Conservation (phyloP, 2,329 filamentous ascomycete species). For the Arthroderma sp. region DNA sequence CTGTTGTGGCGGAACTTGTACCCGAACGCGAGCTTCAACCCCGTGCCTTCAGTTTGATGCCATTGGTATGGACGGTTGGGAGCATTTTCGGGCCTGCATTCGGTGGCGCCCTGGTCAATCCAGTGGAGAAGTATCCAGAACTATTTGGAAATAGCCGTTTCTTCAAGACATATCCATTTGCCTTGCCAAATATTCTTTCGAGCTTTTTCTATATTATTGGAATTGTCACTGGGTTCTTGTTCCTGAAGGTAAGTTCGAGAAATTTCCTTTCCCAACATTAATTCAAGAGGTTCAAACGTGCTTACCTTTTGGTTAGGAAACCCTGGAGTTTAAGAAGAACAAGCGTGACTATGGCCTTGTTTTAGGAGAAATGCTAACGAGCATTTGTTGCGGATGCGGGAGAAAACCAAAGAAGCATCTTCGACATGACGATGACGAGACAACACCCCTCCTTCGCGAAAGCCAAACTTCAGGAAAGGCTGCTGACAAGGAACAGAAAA, state of each 20-base stretch:
- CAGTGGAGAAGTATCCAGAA: slow-evolving; percentile 58
- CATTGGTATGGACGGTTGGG: slow-evolving; percentile 76
- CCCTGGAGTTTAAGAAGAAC: slow-evolving; percentile 58
- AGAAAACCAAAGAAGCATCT: slow-evolving; percentile 13
- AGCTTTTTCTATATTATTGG: slow-evolving; percentile 67
- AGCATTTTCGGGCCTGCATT: slow-evolving; percentile 79
- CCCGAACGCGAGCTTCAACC: slow-evolving; percentile 78
- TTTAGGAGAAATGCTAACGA: slow-evolving; percentile 54
- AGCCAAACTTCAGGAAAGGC: not conserved
- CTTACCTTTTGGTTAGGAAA: slow-evolving; percentile 47
- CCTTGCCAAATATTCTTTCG: slow-evolving; percentile 69
- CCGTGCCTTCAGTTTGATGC: slow-evolving; percentile 84
- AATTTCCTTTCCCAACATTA: not conserved
- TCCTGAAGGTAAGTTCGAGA: slow-evolving; percentile 48
- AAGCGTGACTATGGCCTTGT: slow-evolving; percentile 62
- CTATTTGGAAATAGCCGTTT: slow-evolving; percentile 57
- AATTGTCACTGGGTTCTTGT: slow-evolving; percentile 60
- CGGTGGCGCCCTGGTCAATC: slow-evolving; percentile 75
- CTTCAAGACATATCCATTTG: slow-evolving; percentile 67
- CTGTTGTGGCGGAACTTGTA: slow-evolving; percentile 87
- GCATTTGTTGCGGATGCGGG: slow-evolving; percentile 25
- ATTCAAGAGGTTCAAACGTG: not conserved
- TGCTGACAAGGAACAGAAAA: slow-evolving; percentile 13
- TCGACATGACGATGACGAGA: slow-evolving; percentile 21
- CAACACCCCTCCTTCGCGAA: slow-evolving; percentile 23